These are phyloP conservation scores for Coemansia sp. DNA, from an alignment of 192 early-diverging fungal species.

Conservation along the genomic window DNA sequence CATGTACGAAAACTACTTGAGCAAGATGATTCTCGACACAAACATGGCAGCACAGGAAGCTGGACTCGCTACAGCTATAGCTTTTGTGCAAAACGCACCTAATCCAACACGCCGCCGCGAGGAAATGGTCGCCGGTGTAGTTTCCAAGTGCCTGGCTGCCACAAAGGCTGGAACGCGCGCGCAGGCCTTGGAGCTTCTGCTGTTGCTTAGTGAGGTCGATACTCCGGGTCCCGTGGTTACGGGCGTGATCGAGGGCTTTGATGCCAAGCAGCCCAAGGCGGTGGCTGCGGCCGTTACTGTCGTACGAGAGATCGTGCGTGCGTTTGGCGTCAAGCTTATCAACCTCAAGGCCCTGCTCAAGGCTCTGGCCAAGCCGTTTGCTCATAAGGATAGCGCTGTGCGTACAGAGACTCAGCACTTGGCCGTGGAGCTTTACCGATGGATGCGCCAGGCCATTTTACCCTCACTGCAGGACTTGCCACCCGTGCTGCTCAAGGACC, in stretches of 20 bases:
- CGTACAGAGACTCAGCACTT: constrained; percentile 79
- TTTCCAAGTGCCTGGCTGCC: constrained; percentile 86
- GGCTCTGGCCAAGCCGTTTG: constrained; percentile 83
- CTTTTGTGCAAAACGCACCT: constrained; percentile 80
- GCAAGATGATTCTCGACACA: constrained; percentile 80
- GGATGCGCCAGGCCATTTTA: constrained; percentile 83
- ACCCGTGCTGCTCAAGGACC: constrained; percentile 92
- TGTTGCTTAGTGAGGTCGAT: constrained; percentile 90
- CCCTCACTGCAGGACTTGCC: constrained; percentile 82
- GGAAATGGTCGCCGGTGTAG: constrained; percentile 68
- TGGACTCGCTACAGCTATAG: constrained; percentile 71
- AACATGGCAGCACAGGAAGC: constrained; percentile 92
- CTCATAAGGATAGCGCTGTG: constrained; percentile 91
- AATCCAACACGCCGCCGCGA: constrained; percentile 68
- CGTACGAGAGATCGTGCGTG: constrained; percentile 62
- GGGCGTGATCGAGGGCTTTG: constrained; percentile 69
- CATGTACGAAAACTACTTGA: constrained; percentile 68
- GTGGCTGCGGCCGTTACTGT: constrained; percentile 70
- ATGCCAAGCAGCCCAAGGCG: constrained; percentile 89
- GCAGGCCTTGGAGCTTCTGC: constrained; percentile 74
- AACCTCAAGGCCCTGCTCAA: constrained; percentile 86
- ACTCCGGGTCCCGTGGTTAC: constrained; percentile 81
- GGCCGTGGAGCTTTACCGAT: constrained; percentile 87
- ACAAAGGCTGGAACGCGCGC: constrained; percentile 78
- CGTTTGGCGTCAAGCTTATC: constrained; percentile 80